Evolutionary conservation across 257 asterid species (phyloP).

Genomic region (Solanum infundibuliforme): DNA sequence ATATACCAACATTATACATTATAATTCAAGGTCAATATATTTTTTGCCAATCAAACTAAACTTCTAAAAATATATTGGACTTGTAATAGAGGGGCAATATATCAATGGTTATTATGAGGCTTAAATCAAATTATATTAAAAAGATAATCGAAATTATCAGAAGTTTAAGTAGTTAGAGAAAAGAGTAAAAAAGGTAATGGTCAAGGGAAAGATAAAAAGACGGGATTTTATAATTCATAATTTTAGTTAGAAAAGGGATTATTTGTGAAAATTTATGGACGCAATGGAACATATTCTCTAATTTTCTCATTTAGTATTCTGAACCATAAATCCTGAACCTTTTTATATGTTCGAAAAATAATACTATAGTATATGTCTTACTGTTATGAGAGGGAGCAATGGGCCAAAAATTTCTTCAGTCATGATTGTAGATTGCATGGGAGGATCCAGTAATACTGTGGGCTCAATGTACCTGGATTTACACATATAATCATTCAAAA

Average conservation of each 20-base stretch:
- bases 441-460: constrained; percentile 69
- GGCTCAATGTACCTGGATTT: constrained; percentile 55
- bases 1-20: neutral
- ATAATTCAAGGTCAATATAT: neutral
- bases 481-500: neutral
- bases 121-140: too few relatives aligned
- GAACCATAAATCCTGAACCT: too few relatives aligned
- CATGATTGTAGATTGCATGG: constrained; percentile 53
- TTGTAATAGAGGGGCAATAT: neutral
- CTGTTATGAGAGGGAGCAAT: constrained; percentile 67
- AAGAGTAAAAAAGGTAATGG: neutral
- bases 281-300: too few relatives aligned
- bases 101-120: neutral
- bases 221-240: too few relatives aligned
- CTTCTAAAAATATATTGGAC: neutral
- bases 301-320: too few relatives aligned
- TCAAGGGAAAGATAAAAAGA: neutral
- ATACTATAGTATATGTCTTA: constrained; percentile 2
- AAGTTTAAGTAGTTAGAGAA: too few relatives aligned
- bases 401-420: constrained; percentile 79
- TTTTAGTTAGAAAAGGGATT: neutral
- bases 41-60: neutral
- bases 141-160: too few relatives aligned
- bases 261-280: neutral
- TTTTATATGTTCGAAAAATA: too few relatives aligned